Evolutionary conservation across 768 basidiomycete genomes (phyloP), one percentile per base, ranked within the genome.

Genomic region (Calocera cornea): DNA sequence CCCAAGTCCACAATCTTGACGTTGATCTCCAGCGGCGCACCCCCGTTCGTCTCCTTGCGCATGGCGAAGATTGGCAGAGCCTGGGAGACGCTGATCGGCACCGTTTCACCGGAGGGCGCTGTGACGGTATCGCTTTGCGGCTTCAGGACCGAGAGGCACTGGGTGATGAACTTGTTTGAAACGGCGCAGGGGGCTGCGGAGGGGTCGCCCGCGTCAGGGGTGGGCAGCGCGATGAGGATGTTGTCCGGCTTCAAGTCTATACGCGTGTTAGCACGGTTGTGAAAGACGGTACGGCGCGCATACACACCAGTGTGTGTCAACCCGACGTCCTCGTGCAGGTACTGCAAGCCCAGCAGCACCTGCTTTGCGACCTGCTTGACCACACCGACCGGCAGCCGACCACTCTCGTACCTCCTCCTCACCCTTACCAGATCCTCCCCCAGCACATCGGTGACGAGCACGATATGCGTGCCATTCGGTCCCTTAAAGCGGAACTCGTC

Each of bases 191-290:
- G 66, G 31, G 49, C 33, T 12, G 11, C 33, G 33, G 49, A 38
- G 17, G 54, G 29, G 54, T 34, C 44, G 24, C 19, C 19, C 19
- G 19, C n/a, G 29, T 54, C 66, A 22, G 54, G 49, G 22, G 34
- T 36, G 49, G 49, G 49, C 67, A 78, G 77, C 65, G 75, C 76
- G 67, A 79, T 77, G 38, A 79, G 68, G 68, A 97, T 92, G 74
- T 97, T 97, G 81, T 97, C 94, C 66, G 93, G 94, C 77, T 97
- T 95, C 68, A 95, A 88, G 72, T 91, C 89, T 60, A 24, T 22
- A 2, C 5, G 22, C 54, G 11, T 14, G 22, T 29, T 8, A 33
- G 31, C 27, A 27, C 54, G 22, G 19, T 2, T 31, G 8, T 60
- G 14, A 60, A 2, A 19, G 31, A 19, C 8, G 8, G 19, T 3